A percentile compares a stretch with the other conserved stretches of the same genome.
Conservation (phyloP, 345 rosid species). For the Camelina sativa region DNA sequence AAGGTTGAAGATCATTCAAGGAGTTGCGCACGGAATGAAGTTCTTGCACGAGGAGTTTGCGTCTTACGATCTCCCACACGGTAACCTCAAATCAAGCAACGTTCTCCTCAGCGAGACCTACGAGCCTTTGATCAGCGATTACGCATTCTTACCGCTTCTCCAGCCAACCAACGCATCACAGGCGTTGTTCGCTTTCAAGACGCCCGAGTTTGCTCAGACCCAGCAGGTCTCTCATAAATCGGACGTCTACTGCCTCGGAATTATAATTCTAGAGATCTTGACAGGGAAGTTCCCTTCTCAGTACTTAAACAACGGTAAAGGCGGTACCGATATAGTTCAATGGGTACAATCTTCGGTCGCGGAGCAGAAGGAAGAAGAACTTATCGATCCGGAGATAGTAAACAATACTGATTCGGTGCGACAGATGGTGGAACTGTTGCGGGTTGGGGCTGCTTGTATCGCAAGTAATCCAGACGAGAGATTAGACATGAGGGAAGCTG, state of each 20-base stretch:
- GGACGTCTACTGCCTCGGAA: conserved; percentile 81
- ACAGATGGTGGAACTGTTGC: conserved; percentile 57
- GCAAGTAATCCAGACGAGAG: conserved; percentile 58
- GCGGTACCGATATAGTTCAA: conserved; percentile 65
- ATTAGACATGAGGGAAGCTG: conserved; percentile 58
- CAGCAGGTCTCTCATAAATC: conserved; percentile 63
- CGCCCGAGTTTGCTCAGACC: conserved; percentile 60
- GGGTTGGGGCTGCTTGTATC: conserved; percentile 64
- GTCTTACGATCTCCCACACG: conserved; percentile 70
- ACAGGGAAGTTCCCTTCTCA: conserved; percentile 85
- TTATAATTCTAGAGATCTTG: conserved; percentile 70
- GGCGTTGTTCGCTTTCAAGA: conserved; percentile 59
- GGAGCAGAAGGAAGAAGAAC: conserved; percentile 51
- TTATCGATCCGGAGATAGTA: conserved; percentile 74
- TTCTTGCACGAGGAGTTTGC: conserved; percentile 65
- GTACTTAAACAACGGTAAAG: conserved; percentile 59
- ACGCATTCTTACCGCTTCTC: conserved; percentile 63
- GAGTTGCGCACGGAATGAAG: conserved; percentile 63
- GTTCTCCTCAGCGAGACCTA: conserved; percentile 57
- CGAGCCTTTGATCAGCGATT: conserved; percentile 70
- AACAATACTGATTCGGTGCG: conserved; percentile 38
- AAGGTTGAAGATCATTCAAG: conserved; percentile 64
- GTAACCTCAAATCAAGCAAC: conserved; percentile 92
- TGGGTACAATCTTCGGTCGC: conserved; percentile 57
- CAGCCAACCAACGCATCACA: conserved; percentile 46